Evolutionary conservation across 164 flowering plant species (phyloP), one percentile per base, ranked within the genome.

Genomic region (Saururus chinensis): DNA sequence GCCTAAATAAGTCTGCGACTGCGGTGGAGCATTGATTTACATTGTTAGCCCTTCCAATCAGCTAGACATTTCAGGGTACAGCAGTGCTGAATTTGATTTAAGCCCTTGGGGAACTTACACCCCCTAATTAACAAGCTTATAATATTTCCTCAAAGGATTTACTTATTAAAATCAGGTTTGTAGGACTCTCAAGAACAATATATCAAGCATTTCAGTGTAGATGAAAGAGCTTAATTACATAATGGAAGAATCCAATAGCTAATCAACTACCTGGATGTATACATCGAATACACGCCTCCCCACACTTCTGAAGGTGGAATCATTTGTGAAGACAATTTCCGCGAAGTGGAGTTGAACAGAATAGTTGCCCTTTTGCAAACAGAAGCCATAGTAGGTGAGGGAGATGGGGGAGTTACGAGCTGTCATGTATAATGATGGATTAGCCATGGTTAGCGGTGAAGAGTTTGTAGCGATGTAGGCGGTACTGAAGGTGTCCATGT

Each of bases 271-370:
- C 85, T 87, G 95, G 70, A 87, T 74, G 62, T 76, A 80, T 21
- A 83, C 70, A 66, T 87, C 86, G 66, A 82, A 85, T n/a, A 86
- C 25, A 19, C 93, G 89, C 69, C 78, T 78, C 11, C 91, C 95
- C 20, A 87, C 74, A 69, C 87, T 83, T 52, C 49, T 60, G 65
- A 64, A 83, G 21, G 76, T 75, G 16, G 66, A 52, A 67, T 76
- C 79, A 75, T 73, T 55, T 16, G 81, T 74, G 59, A 84, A 87
- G 55, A 64, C 55, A 51, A 77, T 83, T 64, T 87, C 95, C 0
- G 90, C 82, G 67, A 87, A 87, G 53, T 83, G 83, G 17, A 87
- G 82, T 20, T 58, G 69, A 1, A 87, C 81, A 0, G 76, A 76
- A 73, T 87, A 85, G 68, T 68, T 77, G 54, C 88, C 88, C 49